Conservation (phyloP, 257 asterid species). For the Solanum gandarillasii region DNA sequence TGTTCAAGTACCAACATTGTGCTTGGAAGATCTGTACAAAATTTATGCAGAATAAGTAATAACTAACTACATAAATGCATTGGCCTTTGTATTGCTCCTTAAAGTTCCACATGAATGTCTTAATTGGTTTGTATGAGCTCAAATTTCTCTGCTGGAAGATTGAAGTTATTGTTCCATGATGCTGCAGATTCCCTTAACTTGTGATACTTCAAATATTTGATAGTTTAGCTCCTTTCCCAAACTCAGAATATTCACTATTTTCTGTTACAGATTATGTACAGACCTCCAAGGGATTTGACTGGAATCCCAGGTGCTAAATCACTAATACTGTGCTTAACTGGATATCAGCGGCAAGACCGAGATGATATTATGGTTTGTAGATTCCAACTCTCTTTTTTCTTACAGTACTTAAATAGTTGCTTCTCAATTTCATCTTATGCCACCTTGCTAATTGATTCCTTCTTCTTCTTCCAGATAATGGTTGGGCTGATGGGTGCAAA, state of each 20-base stretch:
- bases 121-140: background rate
- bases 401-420: background rate
- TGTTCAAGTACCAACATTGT: background rate
- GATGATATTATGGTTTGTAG: constrained; percentile 71
- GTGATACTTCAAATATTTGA: background rate
- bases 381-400: constrained; percentile 7
- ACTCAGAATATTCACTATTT: background rate
- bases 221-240: background rate
- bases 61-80: background rate
- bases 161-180: background rate
- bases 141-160: background rate
- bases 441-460: constrained; percentile 8
- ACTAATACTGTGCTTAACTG: constrained; percentile 74
- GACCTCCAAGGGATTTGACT: constrained; percentile 54
- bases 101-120: background rate
- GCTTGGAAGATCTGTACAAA: background rate
- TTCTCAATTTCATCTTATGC: background rate
- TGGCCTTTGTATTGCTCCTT: background rate
- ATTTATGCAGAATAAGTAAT: background rate
- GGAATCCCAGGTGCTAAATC: constrained; percentile 83
- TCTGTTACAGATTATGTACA: constrained; percentile 53
- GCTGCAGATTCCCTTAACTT: background rate
- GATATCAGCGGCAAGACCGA: constrained; percentile 64
- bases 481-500: constrained; percentile 87
- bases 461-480: constrained; percentile 48